These are phyloP conservation scores for Chenopodium quinoa DNA, from an alignment of 148 eudicot genomes.

Conservation along the genomic window DNA sequence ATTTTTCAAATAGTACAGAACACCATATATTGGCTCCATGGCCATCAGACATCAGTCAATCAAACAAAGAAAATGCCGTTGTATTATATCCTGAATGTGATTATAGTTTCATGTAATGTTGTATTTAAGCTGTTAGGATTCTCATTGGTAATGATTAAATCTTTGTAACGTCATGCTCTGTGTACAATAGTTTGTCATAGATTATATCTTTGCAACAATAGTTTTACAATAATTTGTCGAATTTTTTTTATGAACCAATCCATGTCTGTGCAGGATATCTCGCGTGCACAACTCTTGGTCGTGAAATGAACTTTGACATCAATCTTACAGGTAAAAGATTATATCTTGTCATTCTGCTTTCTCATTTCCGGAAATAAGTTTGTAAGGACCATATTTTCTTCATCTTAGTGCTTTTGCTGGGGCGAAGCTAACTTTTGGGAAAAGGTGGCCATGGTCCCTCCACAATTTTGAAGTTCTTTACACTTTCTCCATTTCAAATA, in stretches of 20 bases:
- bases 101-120: background rate
- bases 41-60: background rate
- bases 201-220: too few species aligned
- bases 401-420: background rate
- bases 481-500: too few species aligned
- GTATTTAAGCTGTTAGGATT: background rate
- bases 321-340: slow-evolving; percentile 56
- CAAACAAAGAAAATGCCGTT: background rate
- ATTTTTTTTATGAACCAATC: background rate
- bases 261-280: slow-evolving; percentile 52
- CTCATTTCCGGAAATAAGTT: background rate
- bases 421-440: background rate
- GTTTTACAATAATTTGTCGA: too few species aligned
- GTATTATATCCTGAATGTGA: background rate
- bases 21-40: background rate
- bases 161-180: background rate
- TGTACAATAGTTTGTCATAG: background rate
- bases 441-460: background rate
- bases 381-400: background rate
- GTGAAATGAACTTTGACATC: slow-evolving; percentile 42
- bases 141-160: too few species aligned
- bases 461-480: background rate
- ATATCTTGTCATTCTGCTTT: background rate
- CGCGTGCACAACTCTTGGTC: slow-evolving; percentile 58
- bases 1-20: background rate